Base-by-base conservation (phyloP, 257 asterid species). In the Avicennia marina region DNA sequence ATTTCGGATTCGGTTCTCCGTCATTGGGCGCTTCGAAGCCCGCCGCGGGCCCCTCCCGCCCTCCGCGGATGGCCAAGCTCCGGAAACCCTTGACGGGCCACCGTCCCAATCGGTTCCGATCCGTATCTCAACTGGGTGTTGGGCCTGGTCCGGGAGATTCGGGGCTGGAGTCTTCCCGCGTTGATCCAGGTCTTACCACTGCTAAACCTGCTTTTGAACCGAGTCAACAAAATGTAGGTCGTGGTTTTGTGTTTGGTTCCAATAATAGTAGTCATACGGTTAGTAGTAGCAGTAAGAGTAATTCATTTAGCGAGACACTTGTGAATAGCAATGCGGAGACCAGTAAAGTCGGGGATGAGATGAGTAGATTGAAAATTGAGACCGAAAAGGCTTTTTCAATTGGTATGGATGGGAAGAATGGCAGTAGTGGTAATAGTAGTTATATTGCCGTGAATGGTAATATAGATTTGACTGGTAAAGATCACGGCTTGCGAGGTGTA, bases 61-160 rank as follows among this genome's bases (percentile, higher is more conserved):
- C 85, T 48, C 79, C 95, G 41, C 81, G 98, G 41, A 56, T 85
- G 25, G 66, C 65, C 42, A 85, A 87, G 75, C 82, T 71, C 34
- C 84, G 90, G 72, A 88, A 82, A 71, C 75, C 89, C 57, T 54
- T 62, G 65, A 45, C 78, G 6, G 75, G 82, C 41, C 72, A 72
- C 39, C 76, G 77, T 11, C 72, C 82, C 53, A 81, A 71, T 72
- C 69, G 71, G 13, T 68, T 11, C 41, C 10, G 75, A 48, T 51
- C 84, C 45, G 72, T 48, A 10, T 56, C 75, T 11, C 72, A 63
- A 9, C 6, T 32, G 32, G 79, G 70, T 24, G 47, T 46, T 10
- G 69, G 47, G 21, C 31, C 58, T 29, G 76, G 66, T 7, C 39
- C 22, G 44, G 73, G 44, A 29, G 77, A 57, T 65, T 49, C 69